phyloP scores from a whole-genome alignment of 441 rosid genomes.

The Pelargonium citronellum region DNA sequence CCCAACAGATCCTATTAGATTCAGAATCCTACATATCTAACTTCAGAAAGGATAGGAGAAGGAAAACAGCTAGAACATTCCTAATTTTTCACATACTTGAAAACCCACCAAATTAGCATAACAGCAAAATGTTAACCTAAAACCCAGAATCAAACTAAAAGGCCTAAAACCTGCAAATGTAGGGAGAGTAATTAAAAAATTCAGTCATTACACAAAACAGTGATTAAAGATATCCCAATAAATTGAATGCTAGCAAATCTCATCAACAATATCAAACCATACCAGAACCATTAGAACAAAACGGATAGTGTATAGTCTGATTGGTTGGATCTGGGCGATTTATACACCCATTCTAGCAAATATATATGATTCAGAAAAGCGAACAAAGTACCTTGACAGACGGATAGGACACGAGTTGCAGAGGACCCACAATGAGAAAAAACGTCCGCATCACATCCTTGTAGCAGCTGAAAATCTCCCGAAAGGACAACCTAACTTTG shows the following conservation, averaged over 20 bases:
- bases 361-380: too few relatives aligned
- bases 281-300: too few relatives aligned
- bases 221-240: neutral
- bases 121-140: too few relatives aligned
- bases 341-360: too few relatives aligned
- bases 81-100: neutral
- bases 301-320: too few relatives aligned
- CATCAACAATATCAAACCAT: too few relatives aligned
- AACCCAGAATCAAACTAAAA: too few relatives aligned
- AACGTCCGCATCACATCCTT: conserved; percentile 77
- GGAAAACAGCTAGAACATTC: neutral
- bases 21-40: neutral
- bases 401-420: conserved; percentile 79
- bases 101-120: neutral
- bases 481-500: conserved; percentile 49
- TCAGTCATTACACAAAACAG: neutral
- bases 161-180: too few relatives aligned
- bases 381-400: conserved; percentile 47
- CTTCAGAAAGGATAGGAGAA: neutral
- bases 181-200: neutral
- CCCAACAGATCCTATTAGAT: neutral
- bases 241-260: neutral
- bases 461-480: conserved; percentile 66
- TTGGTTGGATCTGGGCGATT: too few relatives aligned
- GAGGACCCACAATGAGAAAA: conserved; percentile 64